These are phyloP conservation scores for Sechiopsis laciniata DNA, from an alignment of 306 rosid species.

Conservation along the genomic window DNA sequence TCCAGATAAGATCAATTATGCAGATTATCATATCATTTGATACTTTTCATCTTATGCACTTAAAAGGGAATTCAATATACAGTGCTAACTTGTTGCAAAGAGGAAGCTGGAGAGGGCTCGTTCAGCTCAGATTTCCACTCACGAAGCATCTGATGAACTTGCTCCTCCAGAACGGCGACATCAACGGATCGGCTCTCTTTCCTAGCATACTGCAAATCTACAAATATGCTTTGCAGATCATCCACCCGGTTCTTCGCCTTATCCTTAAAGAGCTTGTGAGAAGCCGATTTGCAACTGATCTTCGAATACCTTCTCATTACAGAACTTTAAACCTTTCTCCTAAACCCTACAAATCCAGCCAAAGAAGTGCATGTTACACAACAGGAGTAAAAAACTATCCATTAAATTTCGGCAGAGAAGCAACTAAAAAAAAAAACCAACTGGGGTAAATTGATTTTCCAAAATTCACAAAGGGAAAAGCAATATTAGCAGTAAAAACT, in stretches of 20 bases:
- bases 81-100: constrained; percentile 84
- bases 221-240: constrained; percentile 79
- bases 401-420: neutral
- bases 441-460: constrained; percentile 52
- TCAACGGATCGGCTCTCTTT: constrained; percentile 88
- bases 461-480: neutral
- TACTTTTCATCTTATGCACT: constrained; percentile 11
- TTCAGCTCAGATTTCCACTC: constrained; percentile 98
- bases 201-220: constrained; percentile 88
- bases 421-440: neutral
- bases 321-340: constrained; percentile 25
- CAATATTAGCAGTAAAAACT: neutral
- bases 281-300: constrained; percentile 85
- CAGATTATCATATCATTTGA: neutral
- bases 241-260: constrained; percentile 96
- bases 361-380: constrained; percentile 14
- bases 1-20: neutral
- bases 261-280: constrained; percentile 88
- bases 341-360: constrained; percentile 36
- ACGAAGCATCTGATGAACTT: constrained; percentile 98
- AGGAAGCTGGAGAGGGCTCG: constrained; percentile 92
- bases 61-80: constrained; percentile 21
- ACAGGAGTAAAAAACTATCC: neutral
- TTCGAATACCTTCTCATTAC: constrained; percentile 80
- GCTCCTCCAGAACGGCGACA: constrained; percentile 80